Evolutionary conservation across 805 yeast species (phyloP).

Genomic region (Starmerella geochares): DNA sequence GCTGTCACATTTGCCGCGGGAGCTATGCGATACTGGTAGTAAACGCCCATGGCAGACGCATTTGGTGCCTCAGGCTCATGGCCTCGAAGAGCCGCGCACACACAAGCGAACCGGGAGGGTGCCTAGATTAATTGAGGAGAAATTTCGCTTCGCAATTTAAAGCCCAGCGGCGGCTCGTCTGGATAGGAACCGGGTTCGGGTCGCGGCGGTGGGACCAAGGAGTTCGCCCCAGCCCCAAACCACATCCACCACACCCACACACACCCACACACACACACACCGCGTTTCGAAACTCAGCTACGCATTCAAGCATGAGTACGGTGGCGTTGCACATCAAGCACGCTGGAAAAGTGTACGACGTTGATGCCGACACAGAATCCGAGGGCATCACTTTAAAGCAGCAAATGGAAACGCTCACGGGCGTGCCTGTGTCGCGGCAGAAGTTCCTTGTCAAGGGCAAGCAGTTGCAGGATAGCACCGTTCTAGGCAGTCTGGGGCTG

Average conservation of each 20-base stretch:
- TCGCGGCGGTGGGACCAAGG: not conserved
- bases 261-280: not conserved
- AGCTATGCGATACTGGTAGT: not conserved
- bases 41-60: too few relatives aligned
- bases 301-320: constrained; percentile 2
- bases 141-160: too few relatives aligned
- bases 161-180: too few relatives aligned
- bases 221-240: not conserved
- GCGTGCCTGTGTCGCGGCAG: constrained; percentile 81
- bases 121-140: too few relatives aligned
- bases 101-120: too few relatives aligned
- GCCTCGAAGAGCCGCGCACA: too few relatives aligned
- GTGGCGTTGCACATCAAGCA: constrained; percentile 45
- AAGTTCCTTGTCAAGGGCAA: constrained; percentile 85
- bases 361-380: constrained; percentile 43
- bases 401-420: constrained; percentile 61
- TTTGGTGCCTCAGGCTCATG: too few relatives aligned
- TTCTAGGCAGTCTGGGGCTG: constrained; percentile 43
- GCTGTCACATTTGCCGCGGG: not conserved
- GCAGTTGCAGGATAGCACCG: constrained; percentile 64
- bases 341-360: constrained; percentile 55
- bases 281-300: not conserved
- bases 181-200: too few relatives aligned
- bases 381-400: constrained; percentile 56
- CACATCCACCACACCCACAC: constrained; percentile 2